These are phyloP conservation scores for Coemansia sp. DNA, from an alignment of 192 early-diverging fungal genomes.

Conservation along the genomic window DNA sequence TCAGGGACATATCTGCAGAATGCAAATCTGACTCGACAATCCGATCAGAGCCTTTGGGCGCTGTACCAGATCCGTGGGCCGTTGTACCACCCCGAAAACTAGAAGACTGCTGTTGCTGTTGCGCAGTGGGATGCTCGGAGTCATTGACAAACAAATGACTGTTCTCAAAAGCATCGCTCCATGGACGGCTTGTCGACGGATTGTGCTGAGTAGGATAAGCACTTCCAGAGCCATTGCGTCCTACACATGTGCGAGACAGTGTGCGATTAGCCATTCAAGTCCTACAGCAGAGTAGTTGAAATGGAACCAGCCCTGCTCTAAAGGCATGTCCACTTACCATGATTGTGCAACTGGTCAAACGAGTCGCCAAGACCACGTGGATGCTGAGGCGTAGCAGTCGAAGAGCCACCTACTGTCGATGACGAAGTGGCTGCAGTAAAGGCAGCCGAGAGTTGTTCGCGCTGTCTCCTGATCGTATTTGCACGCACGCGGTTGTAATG, in stretches of 20 bases:
- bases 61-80: neutral
- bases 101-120: conserved; percentile 1
- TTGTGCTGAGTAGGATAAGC: conserved; percentile 45
- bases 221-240: conserved; percentile 38
- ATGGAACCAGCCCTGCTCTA: neutral
- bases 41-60: neutral
- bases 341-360: conserved; percentile 5
- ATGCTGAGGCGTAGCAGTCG: conserved; percentile 9
- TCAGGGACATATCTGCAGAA: neutral
- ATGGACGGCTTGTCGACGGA: conserved; percentile 40
- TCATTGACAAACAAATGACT: conserved; percentile 34
- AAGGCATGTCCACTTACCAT: neutral
- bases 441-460: conserved; percentile 44
- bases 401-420: conserved; percentile 1
- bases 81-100: neutral
- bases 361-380: conserved; percentile 33
- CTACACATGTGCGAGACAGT: conserved; percentile 4
- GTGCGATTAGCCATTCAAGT: neutral
- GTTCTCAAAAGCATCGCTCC: conserved; percentile 46
- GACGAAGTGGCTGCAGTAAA: conserved; percentile 31
- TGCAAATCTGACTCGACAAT: neutral
- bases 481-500: conserved; percentile 77
- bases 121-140: neutral
- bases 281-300: neutral
- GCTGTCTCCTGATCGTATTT: conserved; percentile 59